A percentile compares a stretch with the other conserved stretches of the same genome.
phyloP scores from a whole-genome alignment of 108 stramenopile genomes.

The Stephanodiscus minutulus region DNA sequence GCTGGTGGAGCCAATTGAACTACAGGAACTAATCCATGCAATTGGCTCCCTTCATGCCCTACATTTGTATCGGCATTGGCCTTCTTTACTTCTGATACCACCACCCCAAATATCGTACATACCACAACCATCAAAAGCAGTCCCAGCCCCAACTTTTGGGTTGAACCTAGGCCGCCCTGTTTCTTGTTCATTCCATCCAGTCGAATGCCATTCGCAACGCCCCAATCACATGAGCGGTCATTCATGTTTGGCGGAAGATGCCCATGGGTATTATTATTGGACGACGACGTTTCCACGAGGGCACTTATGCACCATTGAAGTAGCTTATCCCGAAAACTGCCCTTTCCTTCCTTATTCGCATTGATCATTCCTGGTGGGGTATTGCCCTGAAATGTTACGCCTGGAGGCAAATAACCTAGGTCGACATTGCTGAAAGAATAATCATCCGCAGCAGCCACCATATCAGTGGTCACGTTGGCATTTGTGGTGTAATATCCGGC shows the following conservation, averaged over 20 bases:
- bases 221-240: conserved; percentile 13
- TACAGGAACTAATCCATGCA: neutral
- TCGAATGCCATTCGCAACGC: conserved; percentile 15
- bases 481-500: conserved; percentile 20
- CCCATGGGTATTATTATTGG: neutral
- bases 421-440: conserved; percentile 41
- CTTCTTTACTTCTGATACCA: conserved; percentile 27
- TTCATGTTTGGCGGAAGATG: conserved; percentile 20
- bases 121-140: conserved; percentile 36
- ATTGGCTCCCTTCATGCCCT: neutral
- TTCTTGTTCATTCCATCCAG: conserved; percentile 14
- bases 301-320: neutral
- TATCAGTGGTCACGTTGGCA: neutral
- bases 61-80: neutral
- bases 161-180: neutral
- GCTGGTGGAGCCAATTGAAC: neutral
- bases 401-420: conserved; percentile 14
- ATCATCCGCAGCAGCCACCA: conserved; percentile 21
- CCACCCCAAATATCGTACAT: conserved; percentile 36
- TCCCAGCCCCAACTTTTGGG: conserved; percentile 25
- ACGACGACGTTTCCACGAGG: neutral
- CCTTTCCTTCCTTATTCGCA: no score
- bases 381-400: neutral
- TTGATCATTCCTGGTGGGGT: neutral
- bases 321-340: conserved; percentile 1